Evolutionary conservation across 148 eudicot species (phyloP), one percentile per base, ranked within the genome.

Genomic region (Suaeda aralocaspica): DNA sequence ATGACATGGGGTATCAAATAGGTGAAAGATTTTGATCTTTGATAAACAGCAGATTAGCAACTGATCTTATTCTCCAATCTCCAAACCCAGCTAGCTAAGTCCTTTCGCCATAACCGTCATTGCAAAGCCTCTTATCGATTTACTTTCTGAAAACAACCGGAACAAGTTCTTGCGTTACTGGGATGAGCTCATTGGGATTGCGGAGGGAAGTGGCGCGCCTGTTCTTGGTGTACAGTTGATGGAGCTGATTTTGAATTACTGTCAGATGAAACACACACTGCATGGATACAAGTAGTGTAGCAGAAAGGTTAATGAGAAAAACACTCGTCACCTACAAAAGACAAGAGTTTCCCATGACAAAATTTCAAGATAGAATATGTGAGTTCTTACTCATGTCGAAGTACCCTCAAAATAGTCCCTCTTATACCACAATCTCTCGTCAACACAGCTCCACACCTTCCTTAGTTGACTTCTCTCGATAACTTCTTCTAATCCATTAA

Each of bases 101-200:
- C 95, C 97, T 53, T 87, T 81, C 61, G 88, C 91, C 39, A 67
- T 42, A 49, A 77, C 76, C 25, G 59, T 66, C 19, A 19, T 67
- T 5, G 86, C 79, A 11, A 69, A 78, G 21, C 33, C 81, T 19
- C 88, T 94, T 31, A 70, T 91, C 44, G 31, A 68, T 48, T 61
- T 85, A 26, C 85, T 93, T 39, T 59, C 78, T 13, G 41, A 79
- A 13, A 82, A 71, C 30, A 88, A 88, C 77, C 71, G 70, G 71
- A 76, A 63, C 19, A 84, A 74, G 76, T 93, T 84, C 45, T 89
- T 87, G 0, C 31, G 21, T 1, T 87, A 91, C 72, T 93, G 95
- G 96, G 89, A 87, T 36, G 96, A 93, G 81, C 89, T 93, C 48
- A 18, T 69, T 26, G 95, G 95, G 78, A 84, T 85, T 19, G 95